Evolutionary conservation across 352 stramenopile species (phyloP), one percentile per base, ranked within the genome.

Genomic region (Pythium brachiatum): DNA sequence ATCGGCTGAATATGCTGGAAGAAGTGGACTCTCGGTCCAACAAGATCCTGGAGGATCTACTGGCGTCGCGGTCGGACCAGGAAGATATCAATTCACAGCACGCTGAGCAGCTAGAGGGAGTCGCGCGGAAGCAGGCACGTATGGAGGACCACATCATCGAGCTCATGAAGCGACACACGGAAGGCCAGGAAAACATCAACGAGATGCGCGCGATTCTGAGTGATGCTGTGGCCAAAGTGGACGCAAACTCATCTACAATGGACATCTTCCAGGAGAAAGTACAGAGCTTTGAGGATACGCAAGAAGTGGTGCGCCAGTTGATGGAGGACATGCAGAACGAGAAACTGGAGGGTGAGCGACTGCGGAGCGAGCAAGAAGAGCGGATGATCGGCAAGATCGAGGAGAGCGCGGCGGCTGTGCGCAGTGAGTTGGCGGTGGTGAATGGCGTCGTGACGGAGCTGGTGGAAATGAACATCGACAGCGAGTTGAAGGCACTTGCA

Each of bases 81-180:
- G 85, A 94, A 51, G 83, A 94, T 29, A 83, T 94, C 61, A 94
- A 94, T 68, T 92, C 81, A 26, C 76, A 73, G 21, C 80, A 83
- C 43, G 81, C 80, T 3, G 85, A 94, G 59, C 80, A 78, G 41
- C 73, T 88, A 43, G 76, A 89, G 62, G 29, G 72, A 5, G 50
- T 90, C 7, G 53, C 72, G 6, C 73, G 75, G 15, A 90, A 89
- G 51, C 80, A 87, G 57, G 59, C 63, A 0, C 70, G 73, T 0
- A 57, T 74, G 6, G 82, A 92, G 46, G 81, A 89, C 29, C 69
- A 90, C 41, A 53, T 91, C 15, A 68, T 78, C 13, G 80, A 92
- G 20, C 66, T 83, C 12, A 76, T 74, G 21, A 79, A 74, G 29
- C 80, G 79, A 12, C 75, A 88, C 9, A 73, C 79, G 21, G 73